Evolutionary conservation across 2,329 filamentous ascomycete species (phyloP), one percentile per base, ranked within the genome.

Genomic region (Escovopsis sp.): DNA sequence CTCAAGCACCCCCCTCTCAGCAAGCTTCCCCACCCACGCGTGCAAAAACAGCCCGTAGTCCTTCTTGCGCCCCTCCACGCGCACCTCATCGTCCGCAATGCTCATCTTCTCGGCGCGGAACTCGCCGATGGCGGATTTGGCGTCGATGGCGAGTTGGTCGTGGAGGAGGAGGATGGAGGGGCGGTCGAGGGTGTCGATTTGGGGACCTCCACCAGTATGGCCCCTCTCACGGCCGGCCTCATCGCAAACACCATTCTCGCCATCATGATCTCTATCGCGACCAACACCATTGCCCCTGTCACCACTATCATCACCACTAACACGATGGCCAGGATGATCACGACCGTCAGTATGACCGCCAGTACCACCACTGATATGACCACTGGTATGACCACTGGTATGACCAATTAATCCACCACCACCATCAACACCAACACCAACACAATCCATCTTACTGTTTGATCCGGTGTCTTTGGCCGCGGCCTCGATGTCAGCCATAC

Each of bases 1-100:
- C 43, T 63, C 58, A 37, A 90, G 53, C 2, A 72, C 57, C 1
- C 72, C 74, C 46, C 78, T 76, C 39, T 76, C 72, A 1, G 79
- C 79, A 38, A 92, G 63, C 41, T 70, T 71, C 43, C 68, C 67
- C 31, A 87, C 55, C 76, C 82, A 88, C 27, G 57, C 62, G 45
- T 81, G 73, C 16, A 88, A 65, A 1, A 75, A 71, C 1, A 74
- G 72, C 1, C 72, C 76, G 48, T 81, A 82, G 48, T 92, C 81
- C 47, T 73, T 68, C 46, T 70, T 68, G 3, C 75, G 61, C 19
- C 66, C 65, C 16, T 58, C 56, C 4, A 74, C 70, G 32, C 67
- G 65, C 31, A 62, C 55, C 16, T 68, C 60, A 38, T 73, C 69
- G 11, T 65, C 62, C 2, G 56, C 57, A 27, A 65, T 56, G 12